Conservation (phyloP, 148 eudicot species). For the Vaccinium corymbosum region DNA sequence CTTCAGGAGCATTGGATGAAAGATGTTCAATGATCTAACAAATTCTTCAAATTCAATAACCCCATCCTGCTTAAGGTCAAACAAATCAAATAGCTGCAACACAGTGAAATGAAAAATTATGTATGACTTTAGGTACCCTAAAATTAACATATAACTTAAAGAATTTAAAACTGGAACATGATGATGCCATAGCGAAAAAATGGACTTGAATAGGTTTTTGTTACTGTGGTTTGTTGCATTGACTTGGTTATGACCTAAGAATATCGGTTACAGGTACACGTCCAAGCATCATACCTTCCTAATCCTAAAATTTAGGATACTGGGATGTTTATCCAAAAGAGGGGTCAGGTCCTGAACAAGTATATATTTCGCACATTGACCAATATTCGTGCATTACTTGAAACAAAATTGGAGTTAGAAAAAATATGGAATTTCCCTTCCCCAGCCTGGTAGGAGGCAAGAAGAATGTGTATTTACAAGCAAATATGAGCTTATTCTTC, state of each 20-base stretch:
- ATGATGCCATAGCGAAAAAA: not conserved
- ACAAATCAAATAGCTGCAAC: constrained; percentile 61
- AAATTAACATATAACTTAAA: not conserved
- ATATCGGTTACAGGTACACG: not conserved
- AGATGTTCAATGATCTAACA: constrained; percentile 62
- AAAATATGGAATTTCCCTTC: not conserved
- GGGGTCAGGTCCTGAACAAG: not conserved
- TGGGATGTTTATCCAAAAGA: not conserved
- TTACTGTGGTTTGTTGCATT: not conserved
- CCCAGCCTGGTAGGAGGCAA: not conserved
- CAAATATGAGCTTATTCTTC: not conserved
- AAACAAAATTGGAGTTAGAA: not conserved
- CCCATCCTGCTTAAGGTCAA: constrained; percentile 62
- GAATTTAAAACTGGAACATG: not conserved
- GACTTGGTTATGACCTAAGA: not conserved
- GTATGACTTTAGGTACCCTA: not conserved
- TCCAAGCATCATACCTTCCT: not conserved
- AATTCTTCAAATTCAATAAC: constrained; percentile 79
- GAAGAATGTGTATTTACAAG: not conserved
- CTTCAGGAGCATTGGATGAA: constrained; percentile 69
- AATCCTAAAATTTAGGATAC: not conserved
- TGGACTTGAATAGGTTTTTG: not conserved
- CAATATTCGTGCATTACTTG: not conserved
- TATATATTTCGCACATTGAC: no score
- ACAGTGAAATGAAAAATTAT: not conserved